phyloP scores from a whole-genome alignment of 257 asterid species.

The Solanum etuberosum region DNA sequence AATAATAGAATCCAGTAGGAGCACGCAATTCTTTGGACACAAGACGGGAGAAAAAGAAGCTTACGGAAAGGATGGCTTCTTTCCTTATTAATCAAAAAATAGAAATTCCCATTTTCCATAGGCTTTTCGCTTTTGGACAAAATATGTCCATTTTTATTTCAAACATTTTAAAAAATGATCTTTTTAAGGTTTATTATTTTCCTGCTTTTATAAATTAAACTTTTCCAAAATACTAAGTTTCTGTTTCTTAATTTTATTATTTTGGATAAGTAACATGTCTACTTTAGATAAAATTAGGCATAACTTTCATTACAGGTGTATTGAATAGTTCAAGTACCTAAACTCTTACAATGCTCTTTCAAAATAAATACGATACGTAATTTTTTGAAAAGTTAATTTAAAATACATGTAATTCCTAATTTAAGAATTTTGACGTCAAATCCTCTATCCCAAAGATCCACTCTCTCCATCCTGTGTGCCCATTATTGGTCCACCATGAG shows the following conservation, averaged over 20 bases:
- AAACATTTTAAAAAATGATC: neutral
- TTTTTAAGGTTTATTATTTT: neutral
- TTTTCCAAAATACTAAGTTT: neutral
- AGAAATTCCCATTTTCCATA: neutral
- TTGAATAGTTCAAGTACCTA: neutral
- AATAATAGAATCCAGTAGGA: neutral
- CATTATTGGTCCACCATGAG: neutral
- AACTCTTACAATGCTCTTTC: neutral
- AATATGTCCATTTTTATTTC: neutral
- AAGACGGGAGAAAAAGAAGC: neutral
- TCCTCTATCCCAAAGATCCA: neutral
- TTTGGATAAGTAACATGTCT: neutral
- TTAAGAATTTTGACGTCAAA: neutral
- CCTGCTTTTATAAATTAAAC: neutral
- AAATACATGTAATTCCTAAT: neutral
- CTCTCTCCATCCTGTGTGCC: neutral
- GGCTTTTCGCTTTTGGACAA: neutral
- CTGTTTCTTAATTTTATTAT: neutral
- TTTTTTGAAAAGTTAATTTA: too few relatives aligned
- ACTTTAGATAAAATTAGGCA: neutral
- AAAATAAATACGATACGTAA: too few relatives aligned
- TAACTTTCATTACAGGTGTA: neutral
- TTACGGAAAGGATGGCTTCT: conserved; percentile 4
- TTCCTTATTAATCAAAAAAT: neutral
- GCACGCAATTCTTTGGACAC: neutral